Conservation (phyloP, 1,139 yeast species). For the Yamadazyma sp. region DNA sequence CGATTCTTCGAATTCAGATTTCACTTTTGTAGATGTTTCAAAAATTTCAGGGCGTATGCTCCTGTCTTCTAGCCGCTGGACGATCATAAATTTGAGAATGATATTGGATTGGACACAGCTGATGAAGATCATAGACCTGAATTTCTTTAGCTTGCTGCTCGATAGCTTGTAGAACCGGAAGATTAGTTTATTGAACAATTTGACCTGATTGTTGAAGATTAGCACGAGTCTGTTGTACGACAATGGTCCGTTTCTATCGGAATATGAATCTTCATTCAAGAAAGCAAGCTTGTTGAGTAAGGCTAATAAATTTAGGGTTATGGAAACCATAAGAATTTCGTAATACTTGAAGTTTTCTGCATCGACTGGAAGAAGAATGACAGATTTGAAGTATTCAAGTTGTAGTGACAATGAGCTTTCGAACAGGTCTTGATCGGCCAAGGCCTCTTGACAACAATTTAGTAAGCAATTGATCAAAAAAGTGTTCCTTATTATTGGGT, state of each 20-base stretch:
- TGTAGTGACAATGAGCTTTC: slow-evolving; percentile 23
- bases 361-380: slow-evolving; percentile 17
- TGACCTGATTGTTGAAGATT: slow-evolving; percentile 31
- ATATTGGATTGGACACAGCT: slow-evolving; percentile 32
- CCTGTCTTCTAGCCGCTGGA: slow-evolving; percentile 2
- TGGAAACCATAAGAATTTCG: slow-evolving; percentile 29
- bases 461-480: slow-evolving; percentile 35
- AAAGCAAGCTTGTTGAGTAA: slow-evolving; percentile 17
- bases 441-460: slow-evolving; percentile 23
- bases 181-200: slow-evolving; percentile 29
- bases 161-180: slow-evolving; percentile 19
- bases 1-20: neutral
- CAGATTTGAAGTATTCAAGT: slow-evolving; percentile 24
- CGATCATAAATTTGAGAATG: slow-evolving; percentile 31
- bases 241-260: slow-evolving; percentile 2
- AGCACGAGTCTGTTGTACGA: slow-evolving; percentile 16
- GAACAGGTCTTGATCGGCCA: slow-evolving; percentile 14
- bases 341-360: slow-evolving; percentile 18
- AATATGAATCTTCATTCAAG: neutral
- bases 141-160: slow-evolving; percentile 9
- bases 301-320: slow-evolving; percentile 28
- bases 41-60: neutral
- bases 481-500: slow-evolving; percentile 11
- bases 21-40: too few species aligned
- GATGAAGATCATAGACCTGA: slow-evolving; percentile 23